Evolutionary conservation across 2,329 filamentous ascomycete genomes (phyloP).

Genomic region (Apiospora kogelbergensis): DNA sequence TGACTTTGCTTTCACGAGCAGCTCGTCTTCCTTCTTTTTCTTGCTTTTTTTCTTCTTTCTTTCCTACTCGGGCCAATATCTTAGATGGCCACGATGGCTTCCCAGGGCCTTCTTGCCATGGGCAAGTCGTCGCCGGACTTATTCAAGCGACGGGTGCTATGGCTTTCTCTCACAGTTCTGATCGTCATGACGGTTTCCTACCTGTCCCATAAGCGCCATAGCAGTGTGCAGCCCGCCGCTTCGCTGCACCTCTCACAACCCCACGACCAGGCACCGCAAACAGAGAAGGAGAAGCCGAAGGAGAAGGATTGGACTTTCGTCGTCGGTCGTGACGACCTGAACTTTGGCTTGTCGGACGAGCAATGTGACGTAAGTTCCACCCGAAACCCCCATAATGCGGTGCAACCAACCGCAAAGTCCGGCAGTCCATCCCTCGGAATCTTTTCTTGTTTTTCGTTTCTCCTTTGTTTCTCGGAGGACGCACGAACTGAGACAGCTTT

Average conservation of each 20-base stretch:
- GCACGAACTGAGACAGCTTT: neutral
- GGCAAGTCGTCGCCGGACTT: neutral
- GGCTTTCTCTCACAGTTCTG: neutral
- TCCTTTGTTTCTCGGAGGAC: neutral
- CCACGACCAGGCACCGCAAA: neutral
- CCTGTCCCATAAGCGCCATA: neutral
- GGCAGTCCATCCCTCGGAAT: neutral
- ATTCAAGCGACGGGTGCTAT: neutral
- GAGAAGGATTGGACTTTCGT: constrained; percentile 19
- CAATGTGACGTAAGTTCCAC: constrained; percentile 20
- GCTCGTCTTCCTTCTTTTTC: neutral
- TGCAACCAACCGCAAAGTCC: neutral
- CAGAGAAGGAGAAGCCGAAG: neutral
- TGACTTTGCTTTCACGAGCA: neutral
- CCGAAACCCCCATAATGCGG: neutral
- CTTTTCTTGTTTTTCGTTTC: neutral
- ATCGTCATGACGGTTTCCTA: neutral
- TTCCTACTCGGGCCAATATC: neutral
- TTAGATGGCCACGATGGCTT: neutral
- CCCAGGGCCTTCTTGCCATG: neutral
- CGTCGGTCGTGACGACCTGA: constrained; percentile 18
- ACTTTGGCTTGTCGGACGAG: constrained; percentile 22
- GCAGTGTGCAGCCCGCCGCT: no score
- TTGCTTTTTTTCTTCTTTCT: neutral
- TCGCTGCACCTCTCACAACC: neutral